These are phyloP conservation scores for Paspalum vaginatum DNA, from an alignment of 176 grass and related monocot species.

Conservation along the genomic window DNA sequence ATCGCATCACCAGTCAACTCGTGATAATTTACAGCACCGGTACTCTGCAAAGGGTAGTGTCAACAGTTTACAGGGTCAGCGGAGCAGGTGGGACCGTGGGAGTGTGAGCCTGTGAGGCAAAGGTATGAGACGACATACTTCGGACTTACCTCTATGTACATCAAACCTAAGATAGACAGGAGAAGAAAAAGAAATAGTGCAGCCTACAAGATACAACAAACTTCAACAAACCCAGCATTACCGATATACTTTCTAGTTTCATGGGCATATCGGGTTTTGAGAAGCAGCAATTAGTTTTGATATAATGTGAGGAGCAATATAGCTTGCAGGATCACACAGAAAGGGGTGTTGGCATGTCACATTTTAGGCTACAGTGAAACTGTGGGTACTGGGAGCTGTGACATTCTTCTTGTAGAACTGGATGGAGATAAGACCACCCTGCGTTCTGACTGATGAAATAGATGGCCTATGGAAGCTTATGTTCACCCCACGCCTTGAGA, in stretches of 20 bases:
- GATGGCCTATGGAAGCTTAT: conserved; percentile 53
- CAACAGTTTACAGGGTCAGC: background rate
- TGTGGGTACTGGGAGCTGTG: conserved; percentile 16
- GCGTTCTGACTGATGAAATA: conserved; percentile 30
- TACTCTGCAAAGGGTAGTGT: conserved; percentile 1
- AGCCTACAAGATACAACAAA: background rate
- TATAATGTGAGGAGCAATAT: conserved; percentile 1
- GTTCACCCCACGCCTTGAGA: conserved; percentile 34
- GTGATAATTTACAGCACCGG: conserved; percentile 7
- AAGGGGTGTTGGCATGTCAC: background rate
- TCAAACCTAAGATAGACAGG: background rate
- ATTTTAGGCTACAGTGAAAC: conserved; percentile 52
- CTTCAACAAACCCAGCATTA: background rate
- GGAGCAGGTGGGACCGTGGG: background rate
- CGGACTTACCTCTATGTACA: too few species aligned
- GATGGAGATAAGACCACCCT: conserved; percentile 49
- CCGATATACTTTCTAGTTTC: background rate
- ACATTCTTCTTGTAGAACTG: conserved; percentile 54
- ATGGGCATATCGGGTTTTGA: background rate
- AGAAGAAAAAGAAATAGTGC: background rate
- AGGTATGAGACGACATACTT: background rate
- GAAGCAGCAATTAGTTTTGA: background rate
- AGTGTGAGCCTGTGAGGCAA: background rate
- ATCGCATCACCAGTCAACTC: background rate
- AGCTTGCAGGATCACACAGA: background rate